Evolutionary conservation across 2,329 filamentous ascomycete genomes (phyloP).

Genomic region (Botrytis medusae): DNA sequence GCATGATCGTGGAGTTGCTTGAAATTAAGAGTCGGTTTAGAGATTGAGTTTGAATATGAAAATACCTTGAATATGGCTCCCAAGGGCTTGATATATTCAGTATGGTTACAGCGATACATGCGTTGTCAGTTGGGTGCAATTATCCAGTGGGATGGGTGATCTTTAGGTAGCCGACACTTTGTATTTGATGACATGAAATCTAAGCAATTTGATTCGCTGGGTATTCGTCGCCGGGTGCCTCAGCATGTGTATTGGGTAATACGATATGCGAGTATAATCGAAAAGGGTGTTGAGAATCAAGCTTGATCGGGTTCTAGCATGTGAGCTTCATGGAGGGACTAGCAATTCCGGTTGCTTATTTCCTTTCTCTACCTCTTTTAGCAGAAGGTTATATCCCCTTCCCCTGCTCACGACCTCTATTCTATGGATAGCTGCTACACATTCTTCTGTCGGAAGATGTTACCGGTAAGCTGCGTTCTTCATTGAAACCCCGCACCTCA

Average conservation of each 20-base stretch:
- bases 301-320: not conserved
- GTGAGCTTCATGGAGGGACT: not conserved
- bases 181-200: not conserved
- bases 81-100: not conserved
- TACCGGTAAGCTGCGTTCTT: not conserved
- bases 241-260: not conserved
- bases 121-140: not conserved
- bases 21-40: not conserved
- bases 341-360: not conserved
- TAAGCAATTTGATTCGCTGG: not conserved
- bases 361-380: not conserved
- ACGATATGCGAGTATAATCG: not conserved
- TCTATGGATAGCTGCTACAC: not conserved
- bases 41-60: not conserved
- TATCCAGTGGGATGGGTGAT: not conserved
- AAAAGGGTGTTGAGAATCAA: not conserved
- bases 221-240: not conserved
- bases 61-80: not conserved
- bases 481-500: not conserved
- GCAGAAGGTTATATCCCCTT: not conserved
- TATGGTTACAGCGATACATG: not conserved
- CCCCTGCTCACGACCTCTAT: not conserved
- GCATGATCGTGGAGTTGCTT: not conserved
- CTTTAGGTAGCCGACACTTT: not conserved
- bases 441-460: not conserved